Percentiles rank a stretch among this genome's conserved stretches.
These are phyloP conservation scores for Pneumocystis murina DNA, from an alignment of 1,139 yeast genomes.

Conservation along the genomic window DNA sequence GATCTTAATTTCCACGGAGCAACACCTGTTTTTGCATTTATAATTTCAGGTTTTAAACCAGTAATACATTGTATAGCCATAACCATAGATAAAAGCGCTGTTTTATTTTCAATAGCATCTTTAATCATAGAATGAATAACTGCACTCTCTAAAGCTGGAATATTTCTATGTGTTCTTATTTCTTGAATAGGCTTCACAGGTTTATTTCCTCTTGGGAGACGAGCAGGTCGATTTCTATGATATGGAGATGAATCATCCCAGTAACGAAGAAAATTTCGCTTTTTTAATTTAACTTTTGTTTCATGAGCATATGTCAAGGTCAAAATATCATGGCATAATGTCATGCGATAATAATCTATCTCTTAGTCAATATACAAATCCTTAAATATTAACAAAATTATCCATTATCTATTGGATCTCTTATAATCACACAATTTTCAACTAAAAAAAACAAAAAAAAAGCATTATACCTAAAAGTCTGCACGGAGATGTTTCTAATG, in stretches of 20 bases:
- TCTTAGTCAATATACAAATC: slow-evolving; percentile 31
- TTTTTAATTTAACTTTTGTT: slow-evolving; percentile 20
- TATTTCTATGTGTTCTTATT: slow-evolving; percentile 48
- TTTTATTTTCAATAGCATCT: slow-evolving; percentile 56
- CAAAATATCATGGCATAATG: slow-evolving; percentile 60
- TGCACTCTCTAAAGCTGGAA: slow-evolving; percentile 56
- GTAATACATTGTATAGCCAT: slow-evolving; percentile 85
- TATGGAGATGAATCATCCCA: slow-evolving; percentile 90
- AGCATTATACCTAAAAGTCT: neutral
- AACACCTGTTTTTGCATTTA: slow-evolving; percentile 64
- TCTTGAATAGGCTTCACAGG: slow-evolving; percentile 61
- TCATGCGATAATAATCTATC: slow-evolving; percentile 59
- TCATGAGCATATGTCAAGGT: slow-evolving; percentile 62
- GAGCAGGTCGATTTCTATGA: slow-evolving; percentile 60
- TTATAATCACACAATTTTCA: neutral
- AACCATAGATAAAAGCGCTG: slow-evolving; percentile 63
- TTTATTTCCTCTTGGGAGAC: slow-evolving; percentile 29
- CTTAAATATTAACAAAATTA: neutral
- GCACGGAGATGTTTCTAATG: neutral
- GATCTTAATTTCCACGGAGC: slow-evolving; percentile 78
- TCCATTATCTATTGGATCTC: neutral
- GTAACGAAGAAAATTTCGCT: slow-evolving; percentile 59
- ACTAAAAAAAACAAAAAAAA: neutral
- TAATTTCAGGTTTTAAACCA: slow-evolving; percentile 63
- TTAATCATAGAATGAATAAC: slow-evolving; percentile 63